These are phyloP conservation scores for Nymphaea thermarum DNA, from an alignment of 164 flowering plant species.

Conservation along the genomic window DNA sequence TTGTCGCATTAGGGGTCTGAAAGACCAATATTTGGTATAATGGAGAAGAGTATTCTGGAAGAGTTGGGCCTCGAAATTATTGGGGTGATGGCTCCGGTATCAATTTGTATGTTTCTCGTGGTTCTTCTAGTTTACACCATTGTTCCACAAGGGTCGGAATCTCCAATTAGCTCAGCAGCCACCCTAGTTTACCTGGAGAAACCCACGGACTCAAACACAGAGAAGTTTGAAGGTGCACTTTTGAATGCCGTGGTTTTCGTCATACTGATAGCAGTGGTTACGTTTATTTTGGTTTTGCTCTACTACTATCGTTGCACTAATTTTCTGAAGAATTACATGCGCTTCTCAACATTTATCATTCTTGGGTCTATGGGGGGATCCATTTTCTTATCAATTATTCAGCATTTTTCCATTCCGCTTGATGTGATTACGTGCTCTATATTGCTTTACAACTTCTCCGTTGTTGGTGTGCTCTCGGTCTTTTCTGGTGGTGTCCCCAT, in stretches of 20 bases:
- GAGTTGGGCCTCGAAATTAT: constrained; percentile 60
- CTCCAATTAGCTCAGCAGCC: constrained; percentile 68
- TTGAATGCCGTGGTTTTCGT: constrained; percentile 69
- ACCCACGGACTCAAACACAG: constrained; percentile 52
- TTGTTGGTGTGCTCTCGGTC: constrained; percentile 59
- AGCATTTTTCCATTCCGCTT: constrained; percentile 51
- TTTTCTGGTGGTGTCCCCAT: constrained; percentile 59
- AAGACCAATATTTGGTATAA: constrained; percentile 2
- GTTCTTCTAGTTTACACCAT: constrained; percentile 61
- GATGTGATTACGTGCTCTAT: constrained; percentile 49
- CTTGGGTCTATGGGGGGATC: constrained; percentile 65
- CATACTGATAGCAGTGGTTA: constrained; percentile 49
- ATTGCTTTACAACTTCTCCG: constrained; percentile 51
- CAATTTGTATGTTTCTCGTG: constrained; percentile 81
- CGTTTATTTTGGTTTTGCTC: constrained; percentile 66
- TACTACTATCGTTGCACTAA: constrained; percentile 75
- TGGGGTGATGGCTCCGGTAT: constrained; percentile 78
- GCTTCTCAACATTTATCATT: constrained; percentile 67
- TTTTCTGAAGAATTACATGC: constrained; percentile 72
- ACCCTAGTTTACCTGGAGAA: constrained; percentile 69
- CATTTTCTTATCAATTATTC: constrained; percentile 46
- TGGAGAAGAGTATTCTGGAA: constrained; percentile 59
- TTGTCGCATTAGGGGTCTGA: neutral
- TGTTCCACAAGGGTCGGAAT: constrained; percentile 23
- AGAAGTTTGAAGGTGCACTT: constrained; percentile 72